Evolutionary conservation across 176 grass and related monocot species (phyloP), one percentile per base, ranked within the genome.

Genomic region (Triticum turgidum): DNA sequence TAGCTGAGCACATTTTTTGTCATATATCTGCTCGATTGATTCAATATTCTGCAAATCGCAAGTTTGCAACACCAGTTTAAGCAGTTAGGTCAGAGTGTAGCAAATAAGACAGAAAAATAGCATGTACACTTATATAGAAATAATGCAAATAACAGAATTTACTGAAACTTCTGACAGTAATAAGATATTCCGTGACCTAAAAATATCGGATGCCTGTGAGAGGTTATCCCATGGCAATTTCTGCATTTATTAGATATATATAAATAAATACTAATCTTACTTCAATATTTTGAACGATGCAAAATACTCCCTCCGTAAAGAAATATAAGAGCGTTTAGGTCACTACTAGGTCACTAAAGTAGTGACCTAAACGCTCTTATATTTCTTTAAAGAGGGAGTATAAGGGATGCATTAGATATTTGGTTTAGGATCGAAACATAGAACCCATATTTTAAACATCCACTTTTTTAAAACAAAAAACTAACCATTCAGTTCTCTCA

Each of bases 1-100:
- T 14, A 95, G 65, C 78, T 82, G 73, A 64, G 75, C 49, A 38
- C 90, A 90, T 69, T 92, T 92, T 44, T 87, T 82, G 82, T 92
- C 83, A 71, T 95, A 95, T 67, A 76, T 81, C 75, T 88, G 85
- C 61, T 91, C 68, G 37, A 89, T 25, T 38, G 74, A 83, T 61
- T 92, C 83, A 13, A 83, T 92, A 77, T 64, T 76, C 90, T 95
- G 76, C 4, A 90, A 85, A 62, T 86, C 77, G 29, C 11, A 59
- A 59, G 18, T 59, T 59, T 59, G 54, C 18, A 83, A 88, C 54
- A 84, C 65, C 61, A 6, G 51, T 35, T 82, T 13, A 71, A 78
- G 61, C 17, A 76, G 71, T 44, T 49, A 76, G 25, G 52, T 76
- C 71, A 84, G 71, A 76, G 37, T 6, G 18, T 5, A 73, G 5